A percentile compares a stretch with the other conserved stretches of the same genome.
Conservation (phyloP, 129 eudicot genomes). For the Helianthus annuus region HanXRQr2.0-SUNRISE NC_035441.2:71776679-71777178, state of each 20-base stretch:
- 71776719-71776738: conserved; percentile 29
- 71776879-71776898: conserved; percentile 29
- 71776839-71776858: conserved; percentile 20
- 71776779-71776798: conserved; percentile 34
- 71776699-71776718: conserved; percentile 25
- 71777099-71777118: too few relatives aligned
- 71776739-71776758: conserved; percentile 32
- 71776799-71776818: conserved; percentile 19
- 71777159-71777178: too few relatives aligned
- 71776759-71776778: conserved; percentile 35
- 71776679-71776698: conserved; percentile 33
- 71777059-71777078: conserved; percentile 40
- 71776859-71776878: conserved; percentile 5
- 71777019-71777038: conserved; percentile 25
- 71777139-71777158: too few relatives aligned
- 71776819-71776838: conserved; percentile 16
- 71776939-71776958: conserved; percentile 29
- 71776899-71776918: conserved; percentile 20
- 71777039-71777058: conserved; percentile 33
- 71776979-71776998: conserved; percentile 37
- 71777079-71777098: background rate
- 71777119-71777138: too few relatives aligned
- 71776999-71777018: conserved; percentile 30
- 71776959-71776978: conserved; percentile 43
- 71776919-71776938: conserved; percentile 57